phyloP scores from a whole-genome alignment of 805 yeast genomes.

The Metschnikowia anglica region DNA sequence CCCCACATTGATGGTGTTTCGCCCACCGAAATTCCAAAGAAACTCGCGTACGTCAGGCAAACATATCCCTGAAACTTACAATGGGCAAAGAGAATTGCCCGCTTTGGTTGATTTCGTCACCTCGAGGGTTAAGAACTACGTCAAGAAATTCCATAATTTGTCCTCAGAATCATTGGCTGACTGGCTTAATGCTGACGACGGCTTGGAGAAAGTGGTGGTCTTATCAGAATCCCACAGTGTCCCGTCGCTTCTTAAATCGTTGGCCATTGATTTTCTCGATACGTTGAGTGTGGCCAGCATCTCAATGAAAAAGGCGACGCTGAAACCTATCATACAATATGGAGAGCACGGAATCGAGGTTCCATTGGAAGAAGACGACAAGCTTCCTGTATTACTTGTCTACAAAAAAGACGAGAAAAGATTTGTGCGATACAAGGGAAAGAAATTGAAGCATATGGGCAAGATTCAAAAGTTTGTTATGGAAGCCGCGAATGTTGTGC shows the following conservation, averaged over 20 bases:
- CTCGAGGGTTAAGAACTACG: constrained; percentile 64
- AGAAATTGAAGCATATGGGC: constrained; percentile 30
- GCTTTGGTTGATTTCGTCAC: constrained; percentile 54
- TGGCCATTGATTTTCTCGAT: constrained; percentile 69
- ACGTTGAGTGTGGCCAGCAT: constrained; percentile 48
- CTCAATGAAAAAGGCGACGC: constrained; percentile 21
- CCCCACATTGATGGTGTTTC: constrained; percentile 80
- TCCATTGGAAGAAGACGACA: constrained; percentile 20
- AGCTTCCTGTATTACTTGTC: constrained; percentile 31
- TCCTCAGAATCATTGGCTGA: constrained; percentile 23
- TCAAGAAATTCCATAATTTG: constrained; percentile 46
- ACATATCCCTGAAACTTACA: constrained; percentile 57
- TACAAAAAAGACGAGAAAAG: constrained; percentile 21
- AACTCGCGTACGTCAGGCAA: constrained; percentile 21
- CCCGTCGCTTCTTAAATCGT: constrained; percentile 57
- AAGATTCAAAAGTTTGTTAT: constrained; percentile 36
- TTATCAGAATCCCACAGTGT: constrained; percentile 49
- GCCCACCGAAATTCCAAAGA: constrained; percentile 67
- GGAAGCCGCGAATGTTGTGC: constrained; percentile 30
- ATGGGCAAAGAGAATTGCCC: constrained; percentile 59
- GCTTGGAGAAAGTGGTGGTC: constrained; percentile 47
- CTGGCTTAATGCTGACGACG: constrained; percentile 30
- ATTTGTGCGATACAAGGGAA: constrained; percentile 26
- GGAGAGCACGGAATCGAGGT: constrained; percentile 24
- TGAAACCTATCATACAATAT: constrained; percentile 14